Evolutionary conservation across 768 basidiomycete genomes (phyloP), one percentile per base, ranked within the genome.

Genomic region (Naganishia kalamii): DNA sequence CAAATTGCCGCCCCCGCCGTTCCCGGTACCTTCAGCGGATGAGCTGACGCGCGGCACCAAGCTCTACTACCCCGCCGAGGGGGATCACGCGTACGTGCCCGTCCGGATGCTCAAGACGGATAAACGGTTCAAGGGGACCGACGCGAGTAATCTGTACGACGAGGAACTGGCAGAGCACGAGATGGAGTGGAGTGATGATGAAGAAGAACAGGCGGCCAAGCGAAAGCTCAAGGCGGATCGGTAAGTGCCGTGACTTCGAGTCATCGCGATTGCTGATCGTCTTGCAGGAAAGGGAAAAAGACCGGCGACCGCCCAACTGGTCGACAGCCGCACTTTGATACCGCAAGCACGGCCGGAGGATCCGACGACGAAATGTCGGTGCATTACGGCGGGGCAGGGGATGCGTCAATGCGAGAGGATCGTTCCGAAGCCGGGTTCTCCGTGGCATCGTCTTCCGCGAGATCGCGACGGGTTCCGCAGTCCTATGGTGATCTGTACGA

Each of bases 151-250:
- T 74, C 82, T 92, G 11, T 85, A 92, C 70, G 94, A 98, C 73
- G 94, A 98, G 78, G 94, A 98, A 75, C 87, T 90, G 2, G 88
- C 82, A 1, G 92, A 90, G 21, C 85, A 90, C 62, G 94, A 97
- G 73, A 72, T 90, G 32, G 94, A 98, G 74, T 98, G 93, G 78
- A 92, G 89, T 3, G 94, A 98, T 69, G 94, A 98, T 70, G 94
- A 98, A 75, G 83, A 86, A 62, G 94, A 98, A 76, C 85, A 85
- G 19, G 86, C 85, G 30, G 83, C 86, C 73, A 89, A 84, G 79
- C 81, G 83, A 59, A 80, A 80, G 52, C 71, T 83, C 49, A 88
- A 87, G 69, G 57, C 64, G 33, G 40, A 41, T n/a, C 43, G 35
- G 59, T 64, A 29, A 62, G 66, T 23, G 23, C 19, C 10, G 4